phyloP scores from a whole-genome alignment of 805 yeast species.

The Wickerhamomyces mucosus region DNA sequence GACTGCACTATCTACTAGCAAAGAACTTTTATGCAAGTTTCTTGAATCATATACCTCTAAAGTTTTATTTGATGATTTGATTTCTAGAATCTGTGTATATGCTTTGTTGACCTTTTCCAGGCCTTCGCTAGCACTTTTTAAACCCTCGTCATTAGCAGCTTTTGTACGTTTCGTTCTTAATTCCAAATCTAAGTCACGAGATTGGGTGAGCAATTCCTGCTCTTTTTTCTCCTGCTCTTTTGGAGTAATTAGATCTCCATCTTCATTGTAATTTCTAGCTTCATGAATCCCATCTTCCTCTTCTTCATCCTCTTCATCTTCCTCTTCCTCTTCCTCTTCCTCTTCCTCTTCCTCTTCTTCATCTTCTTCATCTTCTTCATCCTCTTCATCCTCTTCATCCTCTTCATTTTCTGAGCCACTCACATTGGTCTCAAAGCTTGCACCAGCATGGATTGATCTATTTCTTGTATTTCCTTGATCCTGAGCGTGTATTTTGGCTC shows the following conservation, averaged over 20 bases:
- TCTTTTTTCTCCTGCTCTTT: conserved; percentile 10
- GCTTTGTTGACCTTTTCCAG: conserved; percentile 36
- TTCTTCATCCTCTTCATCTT: conserved; percentile 6
- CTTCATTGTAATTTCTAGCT: background rate
- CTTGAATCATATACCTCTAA: conserved; percentile 56
- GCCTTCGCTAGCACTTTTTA: conserved; percentile 34
- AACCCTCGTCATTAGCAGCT: conserved; percentile 51
- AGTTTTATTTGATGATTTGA: conserved; percentile 25
- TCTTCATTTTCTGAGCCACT: conserved; percentile 1
- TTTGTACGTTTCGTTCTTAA: conserved; percentile 33
- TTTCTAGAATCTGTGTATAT: conserved; percentile 32
- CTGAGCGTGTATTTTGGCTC: no score
- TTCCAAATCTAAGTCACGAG: conserved; percentile 22
- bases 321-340: conserved; percentile 6
- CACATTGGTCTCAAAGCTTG: background rate
- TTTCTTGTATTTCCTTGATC: no score
- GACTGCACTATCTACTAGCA: conserved; percentile 55
- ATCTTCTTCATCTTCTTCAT: conserved; percentile 6
- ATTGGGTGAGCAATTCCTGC: conserved; percentile 23
- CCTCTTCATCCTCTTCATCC: conserved; percentile 5
- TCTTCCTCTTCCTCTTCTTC: conserved; percentile 8
- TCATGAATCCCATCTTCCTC: conserved; percentile 1
- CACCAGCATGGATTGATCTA: no score
- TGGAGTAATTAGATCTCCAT: background rate
- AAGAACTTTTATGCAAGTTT: conserved; percentile 49